Evolutionary conservation across 192 early-diverging fungal genomes (phyloP).

Genomic region (Backusella luteola): DNA sequence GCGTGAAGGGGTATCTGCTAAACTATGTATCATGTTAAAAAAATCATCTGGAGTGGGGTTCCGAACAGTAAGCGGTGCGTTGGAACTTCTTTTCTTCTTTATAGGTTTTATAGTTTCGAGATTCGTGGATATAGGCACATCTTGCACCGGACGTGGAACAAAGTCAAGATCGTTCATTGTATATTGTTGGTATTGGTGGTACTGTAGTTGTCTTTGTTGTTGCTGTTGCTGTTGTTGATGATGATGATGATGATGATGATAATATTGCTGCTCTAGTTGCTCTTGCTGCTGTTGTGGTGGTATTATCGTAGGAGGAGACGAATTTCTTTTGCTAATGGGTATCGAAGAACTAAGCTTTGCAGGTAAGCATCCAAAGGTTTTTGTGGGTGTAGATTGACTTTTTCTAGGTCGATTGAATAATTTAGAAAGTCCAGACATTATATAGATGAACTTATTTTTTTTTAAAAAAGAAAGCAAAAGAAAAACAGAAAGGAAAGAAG

Average conservation of each 20-base stretch:
- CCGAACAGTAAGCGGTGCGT: neutral
- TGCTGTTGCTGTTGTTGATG: too few relatives aligned
- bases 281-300: neutral
- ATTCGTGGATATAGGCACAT: neutral
- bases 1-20: slow-evolving; percentile 1
- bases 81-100: neutral
- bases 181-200: neutral
- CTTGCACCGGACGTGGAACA: neutral
- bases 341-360: neutral
- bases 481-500: too few relatives aligned
- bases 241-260: too few relatives aligned
- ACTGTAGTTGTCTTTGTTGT: neutral
- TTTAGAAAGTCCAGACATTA: neutral
- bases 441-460: neutral
- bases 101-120: neutral
- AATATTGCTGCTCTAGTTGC: neutral
- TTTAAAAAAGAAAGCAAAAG: too few relatives aligned
- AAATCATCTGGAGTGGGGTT: neutral
- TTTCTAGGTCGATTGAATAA: neutral
- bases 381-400: neutral
- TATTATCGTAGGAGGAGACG: neutral
- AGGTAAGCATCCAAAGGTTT: neutral
- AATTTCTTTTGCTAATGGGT: neutral
- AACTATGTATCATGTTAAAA: neutral
- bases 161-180: neutral